A percentile compares a stretch with the other conserved stretches of the same genome.
Conservation (phyloP, 2,329 filamentous ascomycete species). For the Xylariales sp. region DNA sequence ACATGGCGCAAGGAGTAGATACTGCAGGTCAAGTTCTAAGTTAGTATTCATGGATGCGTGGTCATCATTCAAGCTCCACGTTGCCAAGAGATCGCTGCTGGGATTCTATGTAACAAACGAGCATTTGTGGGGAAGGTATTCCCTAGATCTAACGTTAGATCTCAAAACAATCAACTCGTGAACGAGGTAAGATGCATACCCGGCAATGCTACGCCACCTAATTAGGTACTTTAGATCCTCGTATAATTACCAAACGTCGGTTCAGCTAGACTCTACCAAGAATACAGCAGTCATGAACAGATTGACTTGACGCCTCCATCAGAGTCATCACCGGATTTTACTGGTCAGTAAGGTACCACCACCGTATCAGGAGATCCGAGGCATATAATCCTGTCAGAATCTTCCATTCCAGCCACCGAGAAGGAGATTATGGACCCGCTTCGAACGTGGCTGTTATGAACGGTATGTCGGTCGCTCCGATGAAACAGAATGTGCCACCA, state of each 20-base stretch:
- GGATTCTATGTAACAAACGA: background rate
- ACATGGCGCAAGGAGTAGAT: background rate
- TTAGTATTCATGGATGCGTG: background rate
- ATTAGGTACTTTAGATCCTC: background rate
- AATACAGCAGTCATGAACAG: background rate
- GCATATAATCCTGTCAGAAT: background rate
- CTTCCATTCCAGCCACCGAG: background rate
- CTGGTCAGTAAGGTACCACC: too few species aligned
- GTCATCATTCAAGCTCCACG: too few species aligned
- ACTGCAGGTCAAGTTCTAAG: slow-evolving; percentile 1
- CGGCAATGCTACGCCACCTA: slow-evolving; percentile 4
- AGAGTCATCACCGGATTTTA: background rate
- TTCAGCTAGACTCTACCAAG: slow-evolving; percentile 1
- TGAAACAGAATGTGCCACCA: too few species aligned
- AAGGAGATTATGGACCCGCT: slow-evolving; percentile 1
- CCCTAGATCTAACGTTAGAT: too few species aligned
- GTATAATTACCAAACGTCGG: slow-evolving; percentile 1
- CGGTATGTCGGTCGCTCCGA: background rate
- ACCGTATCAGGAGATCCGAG: background rate
- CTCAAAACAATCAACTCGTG: background rate
- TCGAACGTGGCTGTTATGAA: slow-evolving; percentile 4
- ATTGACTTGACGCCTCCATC: too few species aligned
- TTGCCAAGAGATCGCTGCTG: slow-evolving; percentile 7
- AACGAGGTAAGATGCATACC: background rate
- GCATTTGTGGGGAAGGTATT: background rate